phyloP scores from a whole-genome alignment of 2,329 filamentous ascomycete species.

The Penicillium janthinellum region DNA sequence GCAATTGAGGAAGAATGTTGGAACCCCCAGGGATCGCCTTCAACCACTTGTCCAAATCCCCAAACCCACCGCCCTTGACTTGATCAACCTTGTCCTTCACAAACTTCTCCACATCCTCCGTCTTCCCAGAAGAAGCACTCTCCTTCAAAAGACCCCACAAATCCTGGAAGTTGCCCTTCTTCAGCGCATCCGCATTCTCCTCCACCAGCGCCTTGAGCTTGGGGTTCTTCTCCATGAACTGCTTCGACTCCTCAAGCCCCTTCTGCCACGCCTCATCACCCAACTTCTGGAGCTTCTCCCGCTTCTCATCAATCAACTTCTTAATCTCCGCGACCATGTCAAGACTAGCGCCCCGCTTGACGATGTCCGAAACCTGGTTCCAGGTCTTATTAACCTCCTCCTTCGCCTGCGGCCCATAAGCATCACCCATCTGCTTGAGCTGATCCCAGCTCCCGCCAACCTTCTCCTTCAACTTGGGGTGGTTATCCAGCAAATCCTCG shows the following conservation, averaged over 20 bases:
- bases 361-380: slow-evolving; percentile 64
- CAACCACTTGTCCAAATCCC: slow-evolving; percentile 63
- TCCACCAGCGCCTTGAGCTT: slow-evolving; percentile 72
- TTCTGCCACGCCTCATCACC: slow-evolving; percentile 74
- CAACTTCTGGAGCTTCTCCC: slow-evolving; percentile 65
- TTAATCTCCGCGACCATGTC: slow-evolving; percentile 56
- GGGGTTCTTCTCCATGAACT: slow-evolving; percentile 74
- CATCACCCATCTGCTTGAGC: slow-evolving; percentile 68
- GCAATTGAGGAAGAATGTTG: slow-evolving; percentile 66
- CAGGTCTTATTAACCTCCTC: slow-evolving; percentile 74
- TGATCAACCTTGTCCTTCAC: slow-evolving; percentile 62
- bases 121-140: slow-evolving; percentile 63
- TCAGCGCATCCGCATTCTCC: slow-evolving; percentile 68
- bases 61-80: slow-evolving; percentile 56
- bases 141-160: slow-evolving; percentile 65
- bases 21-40: slow-evolving; percentile 65
- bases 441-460: slow-evolving; percentile 68
- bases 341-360: slow-evolving; percentile 62
- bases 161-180: slow-evolving; percentile 66
- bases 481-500: slow-evolving; percentile 69
- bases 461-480: slow-evolving; percentile 72
- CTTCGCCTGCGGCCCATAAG: slow-evolving; percentile 75
- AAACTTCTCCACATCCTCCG: slow-evolving; percentile 62
- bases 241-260: slow-evolving; percentile 69
- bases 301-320: slow-evolving; percentile 69